A percentile compares a stretch with the other conserved stretches of the same genome.
Evolutionary conservation across 1,284 basidiomycete genomes (phyloP).

Genomic region (Grifola frondosa): DNA sequence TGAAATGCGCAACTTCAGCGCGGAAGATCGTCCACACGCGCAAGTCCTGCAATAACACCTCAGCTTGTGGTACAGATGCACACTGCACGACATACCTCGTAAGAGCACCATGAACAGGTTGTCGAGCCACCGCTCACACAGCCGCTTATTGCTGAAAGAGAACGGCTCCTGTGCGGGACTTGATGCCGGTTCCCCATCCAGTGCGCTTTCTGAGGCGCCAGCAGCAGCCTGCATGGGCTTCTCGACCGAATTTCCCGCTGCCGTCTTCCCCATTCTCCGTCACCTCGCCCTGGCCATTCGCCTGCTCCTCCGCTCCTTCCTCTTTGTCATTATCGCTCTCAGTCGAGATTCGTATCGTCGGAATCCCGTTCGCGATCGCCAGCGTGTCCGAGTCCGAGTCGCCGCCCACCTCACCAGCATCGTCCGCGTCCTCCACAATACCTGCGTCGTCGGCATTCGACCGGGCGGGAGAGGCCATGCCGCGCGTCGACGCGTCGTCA

Average conservation of each 20-base stretch:
- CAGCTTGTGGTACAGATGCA: neutral
- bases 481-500: constrained; percentile 76
- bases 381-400: constrained; percentile 27
- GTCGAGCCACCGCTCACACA: constrained; percentile 98
- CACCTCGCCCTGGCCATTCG: constrained; percentile 27
- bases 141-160: constrained; percentile 93
- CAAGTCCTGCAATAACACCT: constrained; percentile 64
- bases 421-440: too few species aligned
- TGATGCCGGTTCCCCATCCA: constrained; percentile 40
- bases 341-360: constrained; percentile 87
- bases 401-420: constrained; percentile 14
- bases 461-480: constrained; percentile 39
- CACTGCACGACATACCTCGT: constrained; percentile 68
- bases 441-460: constrained; percentile 19
- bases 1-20: constrained; percentile 98
- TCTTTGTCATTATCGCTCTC: constrained; percentile 54
- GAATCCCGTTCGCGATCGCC: constrained; percentile 50
- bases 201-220: constrained; percentile 35
- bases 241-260: constrained; percentile 43
- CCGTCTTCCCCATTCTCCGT: constrained; percentile 27
- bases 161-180: constrained; percentile 59
- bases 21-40: constrained; percentile 99
- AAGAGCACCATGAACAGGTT: constrained; percentile 98
- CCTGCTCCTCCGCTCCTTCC: constrained; percentile 35
- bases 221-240: constrained; percentile 64